phyloP scores from a whole-genome alignment of 495 filamentous ascomycete species.

The Penicillium mononematosum region DNA sequence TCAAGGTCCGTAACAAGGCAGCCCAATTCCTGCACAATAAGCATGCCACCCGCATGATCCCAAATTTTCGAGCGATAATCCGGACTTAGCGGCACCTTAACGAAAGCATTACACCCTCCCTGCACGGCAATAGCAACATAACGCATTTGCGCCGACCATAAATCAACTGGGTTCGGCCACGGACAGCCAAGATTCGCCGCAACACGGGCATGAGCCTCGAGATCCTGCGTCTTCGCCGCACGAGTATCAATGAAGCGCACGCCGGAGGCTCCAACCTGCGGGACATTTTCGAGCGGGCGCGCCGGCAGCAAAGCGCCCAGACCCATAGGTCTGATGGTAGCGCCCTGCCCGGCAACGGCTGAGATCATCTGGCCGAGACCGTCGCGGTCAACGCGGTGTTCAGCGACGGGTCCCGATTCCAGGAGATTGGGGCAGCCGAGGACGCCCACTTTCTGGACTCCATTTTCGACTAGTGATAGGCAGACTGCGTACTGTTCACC shows the following conservation, averaged over 20 bases:
- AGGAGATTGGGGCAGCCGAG: slow-evolving; percentile 57
- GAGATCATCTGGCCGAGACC: slow-evolving; percentile 57
- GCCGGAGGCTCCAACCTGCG: slow-evolving; percentile 32
- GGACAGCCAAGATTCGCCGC: slow-evolving; percentile 46
- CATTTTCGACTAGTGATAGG: slow-evolving; percentile 53
- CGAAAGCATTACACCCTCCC: slow-evolving; percentile 53
- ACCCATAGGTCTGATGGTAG: slow-evolving; percentile 50
- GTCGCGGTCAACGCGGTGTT: slow-evolving; percentile 47
- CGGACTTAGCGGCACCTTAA: slow-evolving; percentile 59
- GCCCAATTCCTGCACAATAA: slow-evolving; percentile 65
- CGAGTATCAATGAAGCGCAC: slow-evolving; percentile 51
- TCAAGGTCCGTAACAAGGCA: slow-evolving; percentile 62
- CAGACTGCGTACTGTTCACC: slow-evolving; percentile 65
- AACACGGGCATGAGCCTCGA: slow-evolving; percentile 46
- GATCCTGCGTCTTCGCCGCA: slow-evolving; percentile 41
- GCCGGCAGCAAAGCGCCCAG: slow-evolving; percentile 35
- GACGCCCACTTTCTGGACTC: slow-evolving; percentile 49
- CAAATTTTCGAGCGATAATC: slow-evolving; percentile 61
- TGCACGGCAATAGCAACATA: slow-evolving; percentile 62
- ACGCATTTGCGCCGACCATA: slow-evolving; percentile 64
- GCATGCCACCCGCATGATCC: slow-evolving; percentile 71
- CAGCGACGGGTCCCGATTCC: slow-evolving; percentile 37
- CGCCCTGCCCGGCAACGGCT: slow-evolving; percentile 56
- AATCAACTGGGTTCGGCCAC: slow-evolving; percentile 51
- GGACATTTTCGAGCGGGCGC: slow-evolving; percentile 32